These are phyloP conservation scores for Aspergillus novoparasiticus DNA, from an alignment of 2,329 filamentous ascomycete species.

Conservation along the genomic window DNA sequence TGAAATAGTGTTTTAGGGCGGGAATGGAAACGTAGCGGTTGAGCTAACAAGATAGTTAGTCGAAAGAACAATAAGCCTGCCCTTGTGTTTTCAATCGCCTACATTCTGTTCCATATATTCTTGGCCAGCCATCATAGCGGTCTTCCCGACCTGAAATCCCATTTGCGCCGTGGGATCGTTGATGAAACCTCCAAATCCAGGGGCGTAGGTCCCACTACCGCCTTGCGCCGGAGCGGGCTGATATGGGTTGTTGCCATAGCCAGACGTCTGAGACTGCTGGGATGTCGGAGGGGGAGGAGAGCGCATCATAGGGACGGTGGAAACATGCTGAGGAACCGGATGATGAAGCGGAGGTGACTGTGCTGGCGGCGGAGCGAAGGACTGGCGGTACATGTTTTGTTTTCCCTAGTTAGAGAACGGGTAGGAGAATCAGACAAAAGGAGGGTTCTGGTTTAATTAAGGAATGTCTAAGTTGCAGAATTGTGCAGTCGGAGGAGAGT, in stretches of 20 bases:
- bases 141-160: slow-evolving; percentile 91
- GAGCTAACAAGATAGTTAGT: slow-evolving; percentile 50
- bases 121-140: slow-evolving; percentile 85
- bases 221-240: slow-evolving; percentile 47
- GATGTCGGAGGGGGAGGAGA: slow-evolving; percentile 81
- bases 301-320: slow-evolving; percentile 93
- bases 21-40: slow-evolving; percentile 88
- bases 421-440: slow-evolving; percentile 14
- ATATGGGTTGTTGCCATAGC: slow-evolving; percentile 55
- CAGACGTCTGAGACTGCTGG: slow-evolving; percentile 64
- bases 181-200: slow-evolving; percentile 87
- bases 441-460: slow-evolving; percentile 9
- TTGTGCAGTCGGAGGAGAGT: not conserved
- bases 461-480: slow-evolving; percentile 2
- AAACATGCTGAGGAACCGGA: slow-evolving; percentile 96
- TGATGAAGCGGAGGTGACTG: slow-evolving; percentile 92
- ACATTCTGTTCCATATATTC: slow-evolving; percentile 97
- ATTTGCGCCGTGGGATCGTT: slow-evolving; percentile 94
- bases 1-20: slow-evolving; percentile 97
- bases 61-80: not conserved
- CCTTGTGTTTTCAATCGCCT: slow-evolving; percentile 34
- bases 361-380: slow-evolving; percentile 73
- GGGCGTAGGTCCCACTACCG: slow-evolving; percentile 46
- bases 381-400: slow-evolving; percentile 75
- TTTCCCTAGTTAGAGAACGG: slow-evolving; percentile 7